Base-by-base conservation (phyloP, 192 early-diverging fungal species). In the Chytriomyces confervae region DNA sequence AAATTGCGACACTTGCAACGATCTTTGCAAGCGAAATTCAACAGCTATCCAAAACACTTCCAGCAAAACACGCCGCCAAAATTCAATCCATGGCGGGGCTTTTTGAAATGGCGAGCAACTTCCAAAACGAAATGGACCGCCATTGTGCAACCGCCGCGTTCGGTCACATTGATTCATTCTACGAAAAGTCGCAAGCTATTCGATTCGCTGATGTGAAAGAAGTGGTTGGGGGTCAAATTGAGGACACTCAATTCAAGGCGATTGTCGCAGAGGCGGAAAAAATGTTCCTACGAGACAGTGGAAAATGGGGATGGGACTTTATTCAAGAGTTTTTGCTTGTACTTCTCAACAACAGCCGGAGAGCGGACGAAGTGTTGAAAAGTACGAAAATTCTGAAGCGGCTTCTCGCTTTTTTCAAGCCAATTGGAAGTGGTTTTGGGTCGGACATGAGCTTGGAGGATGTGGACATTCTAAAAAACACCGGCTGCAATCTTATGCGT, bases 241-340 rank as follows among this genome's bases (percentile, higher is more conserved):
- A 95, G 61, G 93, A 95, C 44, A 69, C 76, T 2, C 90, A 90
- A 69, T 95, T 96, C 68, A 81, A 87, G 53, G 81, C 82, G 1
- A 74, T 95, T 18, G 70, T 96, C 10, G 81, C 85, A 62, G 93
- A 95, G 9, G 87, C 92, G 2, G 90, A 94, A 82, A 92, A 45
- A 44, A 47, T 94, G 7, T 88, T 77, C 61, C 85, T 89, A 7
- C 94, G 93, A 66, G 94, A 96, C 23, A 87, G 85, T 74, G 81
- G 89, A 13, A 91, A 92, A 72, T 96, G 94, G 94, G 86, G 87
- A 23, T 96, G 91, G 93, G 91, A 93, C 45, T 84, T 82, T 27
- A 90, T 94, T 24, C 77, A 88, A 69, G 93, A 94, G 66, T 82
- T 95, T 18, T 82, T 96, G 11, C 91, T 93, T 61, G 93, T 94